Percentiles rank a stretch among this genome's conserved stretches.
Conservation (phyloP, 2,329 filamentous ascomycete species). For the Aspergillus arachidicola region DNA sequence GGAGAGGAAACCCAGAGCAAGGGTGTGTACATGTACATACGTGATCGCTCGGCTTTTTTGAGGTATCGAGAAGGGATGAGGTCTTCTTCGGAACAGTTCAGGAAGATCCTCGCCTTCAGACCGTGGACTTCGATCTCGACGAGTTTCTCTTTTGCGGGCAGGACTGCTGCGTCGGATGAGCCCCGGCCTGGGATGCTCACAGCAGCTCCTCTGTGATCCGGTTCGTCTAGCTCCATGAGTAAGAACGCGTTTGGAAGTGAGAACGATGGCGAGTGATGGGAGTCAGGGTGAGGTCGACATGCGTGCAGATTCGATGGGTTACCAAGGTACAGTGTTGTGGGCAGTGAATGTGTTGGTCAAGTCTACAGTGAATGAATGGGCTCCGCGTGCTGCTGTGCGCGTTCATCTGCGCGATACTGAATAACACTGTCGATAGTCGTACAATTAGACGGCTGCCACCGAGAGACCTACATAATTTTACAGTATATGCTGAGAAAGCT, state of each 20-base stretch:
- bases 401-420: neutral
- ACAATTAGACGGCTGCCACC: neutral
- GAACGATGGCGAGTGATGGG: neutral
- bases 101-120: conserved; percentile 25
- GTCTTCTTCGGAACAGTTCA: conserved; percentile 23
- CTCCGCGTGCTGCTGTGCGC: neutral
- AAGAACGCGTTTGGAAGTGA: neutral
- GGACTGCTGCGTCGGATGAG: neutral
- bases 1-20: neutral
- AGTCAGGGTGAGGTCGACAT: neutral
- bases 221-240: neutral
- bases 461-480: neutral
- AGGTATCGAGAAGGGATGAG: conserved; percentile 26
- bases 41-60: conserved; percentile 18
- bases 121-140: conserved; percentile 24
- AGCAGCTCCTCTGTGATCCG: neutral
- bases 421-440: neutral
- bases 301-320: neutral
- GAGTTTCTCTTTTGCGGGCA: neutral
- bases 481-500: too few relatives aligned
- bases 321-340: neutral
- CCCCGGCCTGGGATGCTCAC: neutral
- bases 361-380: neutral
- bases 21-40: conserved; percentile 15
- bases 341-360: neutral